phyloP scores from a whole-genome alignment of 768 basidiomycete species.

The Dacryopinax primogenitus region DNA sequence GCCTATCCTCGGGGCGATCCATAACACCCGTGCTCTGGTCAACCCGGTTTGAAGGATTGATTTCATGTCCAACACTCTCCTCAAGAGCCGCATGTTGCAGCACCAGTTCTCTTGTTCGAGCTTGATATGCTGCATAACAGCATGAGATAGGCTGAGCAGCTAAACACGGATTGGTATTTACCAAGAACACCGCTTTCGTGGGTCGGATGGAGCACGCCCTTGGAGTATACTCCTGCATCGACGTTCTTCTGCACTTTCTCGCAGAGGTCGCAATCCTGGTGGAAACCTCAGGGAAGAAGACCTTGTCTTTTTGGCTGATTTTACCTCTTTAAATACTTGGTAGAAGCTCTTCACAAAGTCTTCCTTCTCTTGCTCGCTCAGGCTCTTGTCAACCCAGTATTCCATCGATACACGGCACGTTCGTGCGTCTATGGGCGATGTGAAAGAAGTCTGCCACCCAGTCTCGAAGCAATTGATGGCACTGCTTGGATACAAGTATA shows the following conservation, averaged over 20 bases:
- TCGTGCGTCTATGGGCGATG: background rate
- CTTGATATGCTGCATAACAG: background rate
- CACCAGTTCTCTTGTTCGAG: background rate
- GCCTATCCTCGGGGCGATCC: background rate
- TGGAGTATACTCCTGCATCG: background rate
- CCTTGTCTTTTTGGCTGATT: too few species aligned
- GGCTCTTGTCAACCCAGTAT: background rate
- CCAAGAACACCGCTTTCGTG: background rate
- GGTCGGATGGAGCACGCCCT: background rate
- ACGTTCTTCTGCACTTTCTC: background rate
- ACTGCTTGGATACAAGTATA: background rate
- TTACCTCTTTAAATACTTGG: background rate
- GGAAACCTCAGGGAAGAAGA: too few species aligned
- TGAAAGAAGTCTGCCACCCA: background rate
- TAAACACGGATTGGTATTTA: background rate
- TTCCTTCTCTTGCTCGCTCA: background rate
- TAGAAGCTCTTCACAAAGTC: constrained; percentile 2
- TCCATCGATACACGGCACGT: background rate
- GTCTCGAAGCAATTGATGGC: background rate
- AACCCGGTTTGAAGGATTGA: too few species aligned
- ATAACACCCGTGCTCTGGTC: too few species aligned
- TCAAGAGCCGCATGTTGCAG: background rate
- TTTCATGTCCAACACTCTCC: background rate
- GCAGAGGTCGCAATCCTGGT: constrained; percentile 1
- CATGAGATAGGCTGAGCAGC: background rate